phyloP scores from a whole-genome alignment of 2,329 filamentous ascomycete genomes.

The Talaromyces pinophilus region DNA sequence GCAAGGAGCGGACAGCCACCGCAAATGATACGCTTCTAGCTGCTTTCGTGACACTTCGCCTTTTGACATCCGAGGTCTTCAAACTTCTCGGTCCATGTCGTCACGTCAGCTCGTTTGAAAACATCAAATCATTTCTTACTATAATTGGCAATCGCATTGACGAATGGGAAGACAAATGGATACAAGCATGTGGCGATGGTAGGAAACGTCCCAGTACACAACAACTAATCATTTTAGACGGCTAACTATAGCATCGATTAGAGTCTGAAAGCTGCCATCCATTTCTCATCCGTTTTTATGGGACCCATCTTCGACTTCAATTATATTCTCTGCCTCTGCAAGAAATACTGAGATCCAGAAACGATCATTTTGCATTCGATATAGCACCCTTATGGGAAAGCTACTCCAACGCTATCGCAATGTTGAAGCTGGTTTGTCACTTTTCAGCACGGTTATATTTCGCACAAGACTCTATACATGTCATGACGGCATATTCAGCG shows the following conservation, averaged over 20 bases:
- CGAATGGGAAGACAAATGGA: conserved; percentile 21
- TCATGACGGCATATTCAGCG: conserved; percentile 46
- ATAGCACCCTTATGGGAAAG: conserved; percentile 27
- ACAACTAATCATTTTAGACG: neutral
- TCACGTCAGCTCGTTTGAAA: neutral
- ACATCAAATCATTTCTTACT: conserved; percentile 6
- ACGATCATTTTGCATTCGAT: conserved; percentile 28
- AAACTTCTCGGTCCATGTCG: conserved; percentile 26
- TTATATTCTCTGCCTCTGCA: conserved; percentile 42
- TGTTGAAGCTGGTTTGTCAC: conserved; percentile 36
- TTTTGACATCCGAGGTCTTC: conserved; percentile 40
- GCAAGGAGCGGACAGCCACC: conserved; percentile 30
- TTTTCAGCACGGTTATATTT: conserved; percentile 40
- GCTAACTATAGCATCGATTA: neutral
- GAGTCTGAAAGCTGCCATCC: conserved; percentile 34
- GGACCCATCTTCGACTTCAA: conserved; percentile 41
- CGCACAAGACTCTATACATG: conserved; percentile 45
- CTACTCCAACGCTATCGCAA: conserved; percentile 32
- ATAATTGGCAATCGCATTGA: conserved; percentile 20
- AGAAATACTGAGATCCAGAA: conserved; percentile 29
- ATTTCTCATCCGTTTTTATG: conserved; percentile 44
- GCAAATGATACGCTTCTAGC: conserved; percentile 38
- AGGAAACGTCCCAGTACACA: neutral
- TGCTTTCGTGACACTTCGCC: conserved; percentile 41
- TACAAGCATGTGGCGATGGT: neutral